Base-by-base conservation (phyloP, 2,329 filamentous ascomycete species). In the Fusarium sarcochroum region DNA sequence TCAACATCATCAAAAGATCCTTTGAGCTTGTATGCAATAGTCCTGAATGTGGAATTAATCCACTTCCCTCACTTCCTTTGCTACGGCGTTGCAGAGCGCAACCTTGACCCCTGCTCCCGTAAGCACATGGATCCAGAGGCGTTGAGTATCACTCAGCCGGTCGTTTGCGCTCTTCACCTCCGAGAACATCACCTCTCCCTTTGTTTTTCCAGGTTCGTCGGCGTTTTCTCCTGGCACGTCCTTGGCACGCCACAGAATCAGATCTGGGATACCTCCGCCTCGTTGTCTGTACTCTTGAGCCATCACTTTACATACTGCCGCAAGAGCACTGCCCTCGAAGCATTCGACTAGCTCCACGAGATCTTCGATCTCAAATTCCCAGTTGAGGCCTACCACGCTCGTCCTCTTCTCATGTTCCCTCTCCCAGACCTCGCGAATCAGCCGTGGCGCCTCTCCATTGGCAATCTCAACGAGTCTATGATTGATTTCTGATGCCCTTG, bases 51-150 rank as follows among this genome's bases (percentile, higher is more conserved):
- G 50, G 23, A n/a, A 52, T 77, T 70, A 82, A 58, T 78, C 79
- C 68, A 82, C 74, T 47, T 82, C 77, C 61, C 80, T 80, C 27
- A 87, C 81, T 73, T 88, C 84, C 67, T 78, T 84, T 38, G 87
- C 86, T 37, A 87, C 79, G 14, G 87, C 88, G 76, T 89, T 87
- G 75, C 87, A 97, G 68, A 98, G 83, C 73, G 97, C 94, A 27
- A 98, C 95, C 70, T 86, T 88, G 38, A 98, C 87, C 4, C 96
- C 95, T 2, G 94, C 94, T 2, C 91, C 90, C 9, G 90, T 91
- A 53, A 99, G 85, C 9, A 98, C 93, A 83, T 98, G 93, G 74
- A 98, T 97, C 96, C 96, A 99, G 70, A 99, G 85, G 72, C 96
- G 85, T 82, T 99, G 96, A 18, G 94, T 97, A 82, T 99, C 96